phyloP scores from a whole-genome alignment of 345 rosid species.

The Hibiscus trionum region DNA sequence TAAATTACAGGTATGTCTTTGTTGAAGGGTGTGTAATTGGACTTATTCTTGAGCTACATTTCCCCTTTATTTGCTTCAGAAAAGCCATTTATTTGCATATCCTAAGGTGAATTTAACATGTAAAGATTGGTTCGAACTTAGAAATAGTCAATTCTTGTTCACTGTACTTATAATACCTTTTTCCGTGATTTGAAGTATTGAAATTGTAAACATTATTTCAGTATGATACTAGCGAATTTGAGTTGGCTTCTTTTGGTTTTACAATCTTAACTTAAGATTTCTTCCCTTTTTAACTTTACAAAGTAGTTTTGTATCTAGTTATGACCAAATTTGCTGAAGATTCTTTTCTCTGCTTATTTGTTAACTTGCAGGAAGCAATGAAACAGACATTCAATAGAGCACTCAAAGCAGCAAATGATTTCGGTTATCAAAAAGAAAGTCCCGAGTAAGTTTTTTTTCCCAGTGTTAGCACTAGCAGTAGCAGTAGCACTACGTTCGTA shows the following conservation, averaged over 20 bases:
- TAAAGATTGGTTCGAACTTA: background rate
- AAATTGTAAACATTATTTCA: background rate
- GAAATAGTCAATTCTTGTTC: too few species aligned
- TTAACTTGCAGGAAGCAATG: constrained; percentile 72
- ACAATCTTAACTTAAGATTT: background rate
- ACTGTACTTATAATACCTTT: background rate
- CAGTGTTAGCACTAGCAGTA: background rate
- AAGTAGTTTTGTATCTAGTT: background rate
- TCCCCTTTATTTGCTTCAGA: background rate
- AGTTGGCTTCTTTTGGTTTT: constrained; percentile 2
- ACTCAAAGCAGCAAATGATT: constrained; percentile 85
- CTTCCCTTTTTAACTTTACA: background rate
- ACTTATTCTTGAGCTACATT: background rate
- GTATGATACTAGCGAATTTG: background rate
- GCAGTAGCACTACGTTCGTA: too few species aligned
- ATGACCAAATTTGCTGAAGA: background rate
- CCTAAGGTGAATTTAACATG: background rate
- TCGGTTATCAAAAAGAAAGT: constrained; percentile 87
- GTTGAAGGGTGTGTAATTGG: background rate
- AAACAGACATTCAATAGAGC: constrained; percentile 86
- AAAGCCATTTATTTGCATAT: background rate
- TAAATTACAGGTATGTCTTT: constrained; percentile 66
- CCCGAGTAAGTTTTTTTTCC: constrained; percentile 66
- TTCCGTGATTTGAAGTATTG: background rate
- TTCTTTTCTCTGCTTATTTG: background rate